Evolutionary conservation across 495 filamentous ascomycete species (phyloP).

Genomic region (Glarea lozoyensis): DNA sequence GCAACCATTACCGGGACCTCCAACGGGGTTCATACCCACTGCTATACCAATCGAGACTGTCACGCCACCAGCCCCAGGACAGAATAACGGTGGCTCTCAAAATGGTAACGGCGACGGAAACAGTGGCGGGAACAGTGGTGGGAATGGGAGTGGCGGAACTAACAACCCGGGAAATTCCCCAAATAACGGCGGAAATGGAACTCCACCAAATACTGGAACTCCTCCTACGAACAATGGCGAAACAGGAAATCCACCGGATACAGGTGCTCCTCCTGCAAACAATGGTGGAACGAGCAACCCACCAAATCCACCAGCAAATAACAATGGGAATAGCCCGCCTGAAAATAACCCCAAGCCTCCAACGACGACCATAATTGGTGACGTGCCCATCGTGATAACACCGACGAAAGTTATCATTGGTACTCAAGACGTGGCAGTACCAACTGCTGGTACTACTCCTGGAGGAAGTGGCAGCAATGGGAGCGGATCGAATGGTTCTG

Average conservation of each 20-base stretch:
- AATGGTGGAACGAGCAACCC: too few relatives aligned
- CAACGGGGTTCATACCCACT: neutral
- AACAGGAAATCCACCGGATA: too few relatives aligned
- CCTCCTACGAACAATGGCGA: too few relatives aligned
- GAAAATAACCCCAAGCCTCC: neutral
- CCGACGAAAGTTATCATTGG: slow-evolving; percentile 11
- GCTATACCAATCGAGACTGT: neutral
- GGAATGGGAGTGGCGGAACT: neutral
- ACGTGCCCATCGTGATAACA: slow-evolving; percentile 9
- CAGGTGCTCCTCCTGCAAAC: too few relatives aligned
- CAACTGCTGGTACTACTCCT: neutral
- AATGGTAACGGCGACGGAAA: neutral
- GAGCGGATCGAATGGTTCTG: too few relatives aligned
- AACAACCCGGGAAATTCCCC: neutral
- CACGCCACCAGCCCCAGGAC: neutral
- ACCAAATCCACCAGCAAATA: neutral
- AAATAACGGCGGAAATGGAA: slow-evolving; percentile 3
- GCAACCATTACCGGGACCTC: too few relatives aligned
- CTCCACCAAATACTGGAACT: too few relatives aligned
- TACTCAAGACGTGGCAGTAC: slow-evolving; percentile 1
- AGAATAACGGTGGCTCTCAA: neutral
- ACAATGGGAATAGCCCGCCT: neutral
- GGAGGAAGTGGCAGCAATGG: too few relatives aligned
- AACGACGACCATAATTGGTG: slow-evolving; percentile 7
- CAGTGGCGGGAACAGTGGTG: neutral